Conservation (phyloP, 495 filamentous ascomycete genomes). For the Aspergillus sclerotiicarbonarius region DNA sequence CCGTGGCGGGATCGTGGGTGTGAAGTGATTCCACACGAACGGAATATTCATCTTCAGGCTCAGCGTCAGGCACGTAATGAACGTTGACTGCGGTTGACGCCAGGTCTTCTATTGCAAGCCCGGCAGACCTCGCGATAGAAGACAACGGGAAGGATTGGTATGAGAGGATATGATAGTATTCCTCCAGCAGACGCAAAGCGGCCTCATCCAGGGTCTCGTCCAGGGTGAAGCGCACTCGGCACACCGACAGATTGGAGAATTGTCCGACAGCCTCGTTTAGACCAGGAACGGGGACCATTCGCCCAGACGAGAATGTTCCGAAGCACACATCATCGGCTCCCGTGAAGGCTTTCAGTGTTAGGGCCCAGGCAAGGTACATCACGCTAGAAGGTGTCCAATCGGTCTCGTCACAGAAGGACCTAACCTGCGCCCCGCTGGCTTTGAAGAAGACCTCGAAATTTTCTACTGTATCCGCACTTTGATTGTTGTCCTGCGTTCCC, state of each 20-base stretch:
- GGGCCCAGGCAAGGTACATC: slow-evolving; percentile 37
- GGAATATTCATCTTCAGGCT: background rate
- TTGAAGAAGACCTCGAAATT: slow-evolving; percentile 1
- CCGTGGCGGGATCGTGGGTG: background rate
- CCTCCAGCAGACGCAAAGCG: slow-evolving; percentile 28
- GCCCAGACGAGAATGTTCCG: slow-evolving; percentile 34
- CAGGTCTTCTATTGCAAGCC: slow-evolving; percentile 2
- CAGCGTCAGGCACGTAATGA: background rate
- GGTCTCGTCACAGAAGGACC: slow-evolving; percentile 23
- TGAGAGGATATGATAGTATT: slow-evolving; percentile 31
- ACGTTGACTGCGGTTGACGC: slow-evolving; percentile 10
- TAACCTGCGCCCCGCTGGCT: slow-evolving; percentile 28
- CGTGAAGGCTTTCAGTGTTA: slow-evolving; percentile 40
- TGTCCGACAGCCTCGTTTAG: slow-evolving; percentile 34
- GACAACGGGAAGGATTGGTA: slow-evolving; percentile 38
- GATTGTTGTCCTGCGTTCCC: background rate
- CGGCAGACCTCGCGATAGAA: slow-evolving; percentile 30
- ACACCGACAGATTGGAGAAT: slow-evolving; percentile 39
- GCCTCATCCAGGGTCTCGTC: slow-evolving; percentile 19
- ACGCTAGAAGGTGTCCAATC: slow-evolving; percentile 32
- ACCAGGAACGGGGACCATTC: slow-evolving; percentile 22
- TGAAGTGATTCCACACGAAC: background rate
- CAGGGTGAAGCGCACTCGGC: slow-evolving; percentile 26
- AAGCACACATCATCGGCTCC: slow-evolving; percentile 43
- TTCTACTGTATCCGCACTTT: slow-evolving; percentile 4